These are phyloP conservation scores for Thelonectria blattea DNA, from an alignment of 2,329 filamentous ascomycete species.

Conservation along the genomic window DNA sequence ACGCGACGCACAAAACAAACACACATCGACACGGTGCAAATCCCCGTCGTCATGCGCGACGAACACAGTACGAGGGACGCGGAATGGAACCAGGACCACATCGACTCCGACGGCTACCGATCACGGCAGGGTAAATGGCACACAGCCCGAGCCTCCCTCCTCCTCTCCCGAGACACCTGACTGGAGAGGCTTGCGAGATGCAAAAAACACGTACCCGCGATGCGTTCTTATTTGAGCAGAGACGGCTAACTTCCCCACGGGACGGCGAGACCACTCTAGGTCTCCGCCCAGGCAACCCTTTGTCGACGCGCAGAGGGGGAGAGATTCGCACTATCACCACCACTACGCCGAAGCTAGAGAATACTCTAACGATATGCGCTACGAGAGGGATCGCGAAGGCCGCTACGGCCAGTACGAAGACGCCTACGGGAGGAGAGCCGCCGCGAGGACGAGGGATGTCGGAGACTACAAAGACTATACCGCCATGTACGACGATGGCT, in stretches of 20 bases:
- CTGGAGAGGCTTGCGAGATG: constrained; percentile 27
- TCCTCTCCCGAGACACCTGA: constrained; percentile 36
- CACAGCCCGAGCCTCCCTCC: constrained; percentile 43
- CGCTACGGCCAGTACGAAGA: constrained; percentile 40
- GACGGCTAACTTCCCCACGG: constrained; percentile 54
- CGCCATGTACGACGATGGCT: constrained; percentile 48
- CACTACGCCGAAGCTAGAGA: no score
- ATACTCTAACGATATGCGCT: constrained; percentile 36
- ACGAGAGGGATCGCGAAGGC: constrained; percentile 32
- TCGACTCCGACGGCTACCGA: constrained; percentile 45
- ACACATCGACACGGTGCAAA: constrained; percentile 27
- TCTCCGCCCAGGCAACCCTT: constrained; percentile 50
- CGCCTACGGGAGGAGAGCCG: constrained; percentile 33
- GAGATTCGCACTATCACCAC: constrained; percentile 35
- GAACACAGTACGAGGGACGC: constrained; percentile 43
- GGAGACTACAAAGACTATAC: constrained; percentile 39
- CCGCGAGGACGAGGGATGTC: constrained; percentile 39
- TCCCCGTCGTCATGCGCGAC: constrained; percentile 51
- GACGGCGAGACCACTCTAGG: constrained; percentile 51
- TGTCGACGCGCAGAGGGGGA: constrained; percentile 43
- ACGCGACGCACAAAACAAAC: background rate
- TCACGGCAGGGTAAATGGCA: constrained; percentile 57
- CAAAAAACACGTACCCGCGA: constrained; percentile 24
- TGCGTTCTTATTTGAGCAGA: constrained; percentile 42
- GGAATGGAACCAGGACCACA: constrained; percentile 35